A percentile compares a stretch with the other conserved stretches of the same genome.
Evolutionary conservation across 2,329 filamentous ascomycete genomes (phyloP).

Genomic region (Fusarium globosum): DNA sequence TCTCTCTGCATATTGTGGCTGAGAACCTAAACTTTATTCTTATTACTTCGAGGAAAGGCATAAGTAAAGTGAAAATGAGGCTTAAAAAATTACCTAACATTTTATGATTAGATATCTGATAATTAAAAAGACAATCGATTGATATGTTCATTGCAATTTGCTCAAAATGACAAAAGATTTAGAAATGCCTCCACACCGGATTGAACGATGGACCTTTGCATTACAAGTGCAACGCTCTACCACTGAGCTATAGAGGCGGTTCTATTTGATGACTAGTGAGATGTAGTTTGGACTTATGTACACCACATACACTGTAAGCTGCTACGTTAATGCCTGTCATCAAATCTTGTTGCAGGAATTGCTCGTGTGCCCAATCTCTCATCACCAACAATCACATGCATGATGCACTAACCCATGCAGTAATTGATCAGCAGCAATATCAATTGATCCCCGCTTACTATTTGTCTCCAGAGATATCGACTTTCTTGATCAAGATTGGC

Average conservation of each 20-base stretch:
- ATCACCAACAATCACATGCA: neutral
- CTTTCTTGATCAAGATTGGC: slow-evolving; percentile 2
- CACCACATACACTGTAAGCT: rapidly evolving
- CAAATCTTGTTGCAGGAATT: neutral
- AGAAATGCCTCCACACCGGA: slow-evolving; percentile 27
- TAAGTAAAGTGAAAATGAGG: neutral
- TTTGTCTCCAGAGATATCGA: neutral
- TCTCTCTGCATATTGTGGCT: neutral
- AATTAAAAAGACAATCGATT: neutral
- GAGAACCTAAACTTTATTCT: neutral
- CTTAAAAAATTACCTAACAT: neutral
- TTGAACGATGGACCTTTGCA: slow-evolving; percentile 35
- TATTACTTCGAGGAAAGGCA: rapidly evolving
- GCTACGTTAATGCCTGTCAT: neutral
- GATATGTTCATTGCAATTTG: neutral
- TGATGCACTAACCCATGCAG: neutral
- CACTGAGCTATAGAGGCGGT: slow-evolving; percentile 33
- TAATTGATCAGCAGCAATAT: neutral
- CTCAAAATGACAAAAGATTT: neutral
- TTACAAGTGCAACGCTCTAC: slow-evolving; percentile 36
- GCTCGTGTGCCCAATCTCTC: slow-evolving; percentile 3
- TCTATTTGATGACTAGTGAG: neutral
- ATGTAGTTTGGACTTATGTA: rapidly evolving
- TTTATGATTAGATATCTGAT: no score
- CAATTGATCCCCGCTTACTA: neutral